phyloP scores from a whole-genome alignment of 2,329 filamentous ascomycete genomes.

The Aureobasidium sp. region DNA sequence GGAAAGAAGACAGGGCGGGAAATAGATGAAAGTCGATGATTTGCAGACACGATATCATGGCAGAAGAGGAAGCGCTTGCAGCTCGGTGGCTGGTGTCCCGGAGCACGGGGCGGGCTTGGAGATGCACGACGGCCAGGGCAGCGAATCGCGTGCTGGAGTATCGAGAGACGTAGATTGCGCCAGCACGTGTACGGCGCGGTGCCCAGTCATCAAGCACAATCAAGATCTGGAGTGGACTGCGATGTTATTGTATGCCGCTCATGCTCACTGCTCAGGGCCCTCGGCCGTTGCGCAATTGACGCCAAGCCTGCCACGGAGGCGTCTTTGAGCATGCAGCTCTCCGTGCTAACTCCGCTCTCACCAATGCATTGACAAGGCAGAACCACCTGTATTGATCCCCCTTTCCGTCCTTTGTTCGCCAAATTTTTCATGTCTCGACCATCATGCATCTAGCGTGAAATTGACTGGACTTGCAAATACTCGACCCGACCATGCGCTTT shows the following conservation, averaged over 20 bases:
- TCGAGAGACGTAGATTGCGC: neutral
- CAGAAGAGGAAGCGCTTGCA: slow-evolving; percentile 9
- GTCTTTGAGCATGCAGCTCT: neutral
- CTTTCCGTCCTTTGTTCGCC: slow-evolving; percentile 11
- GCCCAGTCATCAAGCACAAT: neutral
- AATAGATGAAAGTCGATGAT: slow-evolving; percentile 8
- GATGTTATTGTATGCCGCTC: neutral
- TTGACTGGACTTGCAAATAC: neutral
- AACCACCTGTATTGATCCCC: slow-evolving; percentile 7
- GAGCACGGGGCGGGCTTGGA: slow-evolving; percentile 8
- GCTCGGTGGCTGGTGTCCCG: slow-evolving; percentile 11
- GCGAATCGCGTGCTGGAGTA: neutral
- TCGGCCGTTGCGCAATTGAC: neutral
- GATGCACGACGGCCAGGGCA: neutral
- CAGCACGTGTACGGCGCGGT: neutral
- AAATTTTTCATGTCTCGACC: neutral
- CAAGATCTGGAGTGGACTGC: neutral
- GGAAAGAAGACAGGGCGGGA: neutral
- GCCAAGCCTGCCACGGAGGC: slow-evolving; percentile 6
- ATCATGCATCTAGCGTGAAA: neutral
- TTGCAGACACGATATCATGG: slow-evolving; percentile 10
- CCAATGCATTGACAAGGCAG: neutral
- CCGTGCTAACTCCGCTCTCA: neutral
- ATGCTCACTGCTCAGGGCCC: neutral
- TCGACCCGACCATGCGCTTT: slow-evolving; percentile 9